Evolutionary conservation across 306 rosid genomes (phyloP).

Genomic region (Begonia peltatifolia): DNA sequence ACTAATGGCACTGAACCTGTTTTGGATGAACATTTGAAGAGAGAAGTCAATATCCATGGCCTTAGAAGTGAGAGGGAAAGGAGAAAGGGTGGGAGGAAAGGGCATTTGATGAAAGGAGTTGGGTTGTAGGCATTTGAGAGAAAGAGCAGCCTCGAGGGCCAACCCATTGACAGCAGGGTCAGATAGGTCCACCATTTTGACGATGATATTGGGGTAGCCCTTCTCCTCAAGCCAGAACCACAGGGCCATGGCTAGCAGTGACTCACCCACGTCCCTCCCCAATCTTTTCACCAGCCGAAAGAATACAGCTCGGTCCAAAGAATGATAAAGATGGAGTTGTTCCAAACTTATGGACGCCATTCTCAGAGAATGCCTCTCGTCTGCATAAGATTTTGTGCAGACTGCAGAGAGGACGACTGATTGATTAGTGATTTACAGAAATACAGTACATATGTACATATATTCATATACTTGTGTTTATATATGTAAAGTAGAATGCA

Average conservation of each 20-base stretch:
- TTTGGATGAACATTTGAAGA: constrained; percentile 16
- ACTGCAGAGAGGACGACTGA: neutral
- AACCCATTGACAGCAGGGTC: constrained; percentile 8
- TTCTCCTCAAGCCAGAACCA: constrained; percentile 44
- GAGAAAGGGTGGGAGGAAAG: neutral
- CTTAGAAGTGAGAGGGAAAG: constrained; percentile 16
- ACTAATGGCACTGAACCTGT: constrained; percentile 19
- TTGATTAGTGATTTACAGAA: neutral
- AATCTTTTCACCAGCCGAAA: constrained; percentile 14
- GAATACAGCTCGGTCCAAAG: constrained; percentile 25
- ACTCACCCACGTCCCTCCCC: constrained; percentile 12
- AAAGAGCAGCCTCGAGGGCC: constrained; percentile 27
- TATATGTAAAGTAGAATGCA: neutral
- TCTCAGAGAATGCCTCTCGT: neutral
- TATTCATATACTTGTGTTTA: neutral
- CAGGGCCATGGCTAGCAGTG: constrained; percentile 35
- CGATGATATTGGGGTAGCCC: constrained; percentile 15
- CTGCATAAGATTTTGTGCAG: neutral
- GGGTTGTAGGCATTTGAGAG: constrained; percentile 23
- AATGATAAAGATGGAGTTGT: constrained; percentile 20
- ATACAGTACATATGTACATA: neutral
- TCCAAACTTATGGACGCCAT: constrained; percentile 5
- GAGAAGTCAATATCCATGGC: constrained; percentile 18
- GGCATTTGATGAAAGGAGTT: neutral
- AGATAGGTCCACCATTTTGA: constrained; percentile 6